Conservation (phyloP, 75 land plant genomes). For the Chamaecyparis obtusa region DNA sequence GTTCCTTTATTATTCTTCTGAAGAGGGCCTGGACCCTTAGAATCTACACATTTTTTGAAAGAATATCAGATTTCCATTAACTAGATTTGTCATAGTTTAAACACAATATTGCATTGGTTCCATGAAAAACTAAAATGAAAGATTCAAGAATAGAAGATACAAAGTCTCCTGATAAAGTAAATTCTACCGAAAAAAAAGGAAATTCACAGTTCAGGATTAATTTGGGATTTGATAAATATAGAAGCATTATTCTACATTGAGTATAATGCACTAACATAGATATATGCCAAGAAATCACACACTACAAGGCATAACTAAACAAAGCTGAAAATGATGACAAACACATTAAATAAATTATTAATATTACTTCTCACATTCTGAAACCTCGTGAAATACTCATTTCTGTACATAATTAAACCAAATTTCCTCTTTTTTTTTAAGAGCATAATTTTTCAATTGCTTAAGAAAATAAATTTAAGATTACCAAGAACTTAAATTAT, state of each 20-base stretch:
- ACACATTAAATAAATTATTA: not conserved
- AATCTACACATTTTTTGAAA: constrained; percentile 7
- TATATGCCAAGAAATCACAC: not conserved
- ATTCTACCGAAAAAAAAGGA: not conserved
- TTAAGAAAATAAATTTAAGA: not conserved
- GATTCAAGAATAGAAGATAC: not conserved
- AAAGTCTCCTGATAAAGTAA: not conserved
- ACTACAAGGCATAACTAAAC: not conserved
- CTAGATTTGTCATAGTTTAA: not conserved
- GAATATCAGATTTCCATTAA: not conserved
- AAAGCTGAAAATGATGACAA: not conserved
- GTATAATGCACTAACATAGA: not conserved
- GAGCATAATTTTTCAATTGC: not conserved
- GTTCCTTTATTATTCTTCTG: not conserved
- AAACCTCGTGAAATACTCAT: not conserved
- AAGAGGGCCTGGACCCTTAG: not conserved
- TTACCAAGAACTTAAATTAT: not conserved
- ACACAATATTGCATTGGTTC: not conserved
- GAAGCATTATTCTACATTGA: not conserved
- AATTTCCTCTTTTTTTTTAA: not conserved
- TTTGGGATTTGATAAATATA: not conserved
- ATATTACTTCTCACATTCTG: not conserved
- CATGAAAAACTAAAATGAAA: not conserved
- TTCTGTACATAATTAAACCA: not conserved
- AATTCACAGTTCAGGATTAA: not conserved